Percentiles rank a stretch among this genome's conserved stretches.
Evolutionary conservation across 495 filamentous ascomycete species (phyloP).

Genomic region (Evernia prunastri): DNA sequence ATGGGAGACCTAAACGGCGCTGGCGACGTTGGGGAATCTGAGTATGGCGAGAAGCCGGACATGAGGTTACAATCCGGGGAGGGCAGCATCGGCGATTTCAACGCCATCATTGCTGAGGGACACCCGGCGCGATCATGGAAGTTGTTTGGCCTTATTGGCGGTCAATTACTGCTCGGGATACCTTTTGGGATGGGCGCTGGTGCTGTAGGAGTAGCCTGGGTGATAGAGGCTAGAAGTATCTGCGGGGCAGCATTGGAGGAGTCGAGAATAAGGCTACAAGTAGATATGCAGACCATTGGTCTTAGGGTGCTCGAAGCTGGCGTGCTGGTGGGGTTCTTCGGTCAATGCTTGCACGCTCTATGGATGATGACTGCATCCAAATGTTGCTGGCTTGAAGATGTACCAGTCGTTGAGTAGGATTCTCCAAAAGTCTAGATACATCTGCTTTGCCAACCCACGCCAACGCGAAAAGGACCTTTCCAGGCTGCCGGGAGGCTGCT

Average conservation of each 20-base stretch:
- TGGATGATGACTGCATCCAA: neutral
- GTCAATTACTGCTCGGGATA: neutral
- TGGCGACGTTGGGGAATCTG: conserved; percentile 29
- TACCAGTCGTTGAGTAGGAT: conserved; percentile 7
- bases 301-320: conserved; percentile 5
- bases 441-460: conserved; percentile 15
- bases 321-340: conserved; percentile 2
- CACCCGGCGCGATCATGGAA: conserved; percentile 3
- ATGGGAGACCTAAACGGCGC: conserved; percentile 25
- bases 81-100: conserved; percentile 28
- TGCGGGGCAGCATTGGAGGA: conserved; percentile 16
- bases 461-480: neutral
- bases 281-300: conserved; percentile 1
- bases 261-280: conserved; percentile 6
- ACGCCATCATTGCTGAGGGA: conserved; percentile 22
- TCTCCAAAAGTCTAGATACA: neutral
- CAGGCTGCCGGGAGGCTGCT: conserved; percentile 13
- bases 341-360: neutral
- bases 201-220: conserved; percentile 1
- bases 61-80: conserved; percentile 26
- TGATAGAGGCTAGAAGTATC: conserved; percentile 5
- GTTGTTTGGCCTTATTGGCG: neutral
- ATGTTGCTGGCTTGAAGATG: conserved; percentile 6
- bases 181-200: neutral
- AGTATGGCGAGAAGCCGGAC: conserved; percentile 30